Evolutionary conservation across 208 protist genomes (phyloP).

Genomic region (Leishmania guyanensis): DNA sequence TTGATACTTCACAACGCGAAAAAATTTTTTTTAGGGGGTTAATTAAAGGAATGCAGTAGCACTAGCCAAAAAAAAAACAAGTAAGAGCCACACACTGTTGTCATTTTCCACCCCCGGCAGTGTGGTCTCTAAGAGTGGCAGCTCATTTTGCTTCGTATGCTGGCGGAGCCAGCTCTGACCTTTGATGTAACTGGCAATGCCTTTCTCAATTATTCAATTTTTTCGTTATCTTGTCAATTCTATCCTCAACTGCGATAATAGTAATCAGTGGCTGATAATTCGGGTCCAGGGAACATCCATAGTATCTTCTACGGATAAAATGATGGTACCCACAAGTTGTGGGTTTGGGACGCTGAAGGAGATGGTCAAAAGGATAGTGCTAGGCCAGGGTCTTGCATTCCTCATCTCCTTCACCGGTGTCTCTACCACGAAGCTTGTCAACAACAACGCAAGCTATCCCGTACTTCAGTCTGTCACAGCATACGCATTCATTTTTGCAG

Average conservation of each 20-base stretch:
- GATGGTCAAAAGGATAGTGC: constrained; percentile 50
- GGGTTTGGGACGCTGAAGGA: constrained; percentile 23
- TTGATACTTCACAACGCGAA: background rate
- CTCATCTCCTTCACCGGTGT: constrained; percentile 89
- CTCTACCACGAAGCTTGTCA: constrained; percentile 77
- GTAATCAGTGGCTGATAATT: background rate
- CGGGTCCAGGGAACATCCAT: background rate
- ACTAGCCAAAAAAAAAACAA: background rate
- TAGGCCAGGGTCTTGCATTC: constrained; percentile 87
- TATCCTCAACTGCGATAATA: background rate
- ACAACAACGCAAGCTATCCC: constrained; percentile 86
- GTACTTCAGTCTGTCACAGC: constrained; percentile 81
- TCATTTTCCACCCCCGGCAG: background rate
- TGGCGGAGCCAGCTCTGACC: background rate
- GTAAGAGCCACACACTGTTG: background rate
- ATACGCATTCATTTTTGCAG: constrained; percentile 70
- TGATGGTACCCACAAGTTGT: constrained; percentile 1
- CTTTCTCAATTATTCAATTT: background rate
- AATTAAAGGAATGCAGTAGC: background rate
- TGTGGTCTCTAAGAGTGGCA: background rate
- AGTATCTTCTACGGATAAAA: constrained; percentile 5
- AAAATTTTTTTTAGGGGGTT: background rate
- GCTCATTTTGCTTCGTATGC: background rate
- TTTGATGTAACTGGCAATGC: background rate
- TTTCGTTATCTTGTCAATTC: background rate